Percentiles rank a stretch among this genome's conserved stretches.
Conservation (phyloP, 352 stramenopile genomes). For the Phytophthora boehmeriae region DNA sequence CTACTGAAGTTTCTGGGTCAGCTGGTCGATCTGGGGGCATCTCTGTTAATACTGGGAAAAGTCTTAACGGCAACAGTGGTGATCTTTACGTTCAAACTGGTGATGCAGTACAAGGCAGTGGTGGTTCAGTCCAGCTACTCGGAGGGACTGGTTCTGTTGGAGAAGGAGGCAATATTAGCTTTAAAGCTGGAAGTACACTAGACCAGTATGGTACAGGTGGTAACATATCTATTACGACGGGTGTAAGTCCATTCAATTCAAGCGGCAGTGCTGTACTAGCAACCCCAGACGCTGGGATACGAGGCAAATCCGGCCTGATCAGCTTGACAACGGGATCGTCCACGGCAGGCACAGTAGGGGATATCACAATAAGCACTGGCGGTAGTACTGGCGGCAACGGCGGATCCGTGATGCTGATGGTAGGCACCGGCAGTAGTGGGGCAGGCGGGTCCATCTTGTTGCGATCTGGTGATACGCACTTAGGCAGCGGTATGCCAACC, state of each 20-base stretch:
- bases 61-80: slow-evolving; percentile 26
- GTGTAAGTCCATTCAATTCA: slow-evolving; percentile 20
- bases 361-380: slow-evolving; percentile 17
- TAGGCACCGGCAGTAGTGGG: slow-evolving; percentile 19
- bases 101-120: slow-evolving; percentile 31
- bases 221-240: slow-evolving; percentile 13
- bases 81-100: slow-evolving; percentile 32
- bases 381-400: slow-evolving; percentile 26
- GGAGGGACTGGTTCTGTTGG: slow-evolving; percentile 24
- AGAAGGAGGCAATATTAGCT: slow-evolving; percentile 25
- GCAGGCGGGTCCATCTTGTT: slow-evolving; percentile 24
- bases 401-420: slow-evolving; percentile 23
- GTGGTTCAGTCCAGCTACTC: slow-evolving; percentile 32
- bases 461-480: slow-evolving; percentile 16
- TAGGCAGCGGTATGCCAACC: not conserved
- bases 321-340: slow-evolving; percentile 14
- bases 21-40: slow-evolving; percentile 21
- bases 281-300: slow-evolving; percentile 24
- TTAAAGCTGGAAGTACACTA: slow-evolving; percentile 25
- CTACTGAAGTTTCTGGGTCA: slow-evolving; percentile 22
- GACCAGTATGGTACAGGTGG: slow-evolving; percentile 26
- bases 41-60: slow-evolving; percentile 29
- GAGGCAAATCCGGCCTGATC: slow-evolving; percentile 22
- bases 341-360: slow-evolving; percentile 13
- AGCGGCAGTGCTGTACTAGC: slow-evolving; percentile 20